phyloP scores from a whole-genome alignment of 2,329 filamentous ascomycete species.

The Apiospora saccharicola region DNA sequence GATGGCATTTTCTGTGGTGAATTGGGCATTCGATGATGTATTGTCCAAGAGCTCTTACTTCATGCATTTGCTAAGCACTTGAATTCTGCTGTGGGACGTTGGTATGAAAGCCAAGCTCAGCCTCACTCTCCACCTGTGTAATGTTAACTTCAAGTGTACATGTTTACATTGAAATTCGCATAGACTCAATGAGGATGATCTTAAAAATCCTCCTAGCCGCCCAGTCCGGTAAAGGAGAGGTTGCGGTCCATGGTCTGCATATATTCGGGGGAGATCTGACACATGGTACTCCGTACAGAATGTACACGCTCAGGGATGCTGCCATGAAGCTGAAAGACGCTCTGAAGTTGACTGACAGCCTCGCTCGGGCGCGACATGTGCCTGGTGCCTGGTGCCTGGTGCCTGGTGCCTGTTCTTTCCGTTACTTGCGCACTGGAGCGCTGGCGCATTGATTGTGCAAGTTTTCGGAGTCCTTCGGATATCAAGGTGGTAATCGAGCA shows the following conservation, averaged over 20 bases:
- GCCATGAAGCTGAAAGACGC: neutral
- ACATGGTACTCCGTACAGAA: neutral
- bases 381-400: no score
- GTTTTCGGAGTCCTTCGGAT: neutral
- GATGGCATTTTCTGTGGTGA: neutral
- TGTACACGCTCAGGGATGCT: neutral
- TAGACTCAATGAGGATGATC: neutral
- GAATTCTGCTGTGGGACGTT: neutral
- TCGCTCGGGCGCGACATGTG: neutral
- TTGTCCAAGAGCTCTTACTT: neutral
- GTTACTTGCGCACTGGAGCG: neutral
- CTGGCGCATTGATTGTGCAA: neutral
- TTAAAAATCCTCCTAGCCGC: neutral
- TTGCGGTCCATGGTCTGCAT: neutral
- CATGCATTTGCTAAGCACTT: neutral
- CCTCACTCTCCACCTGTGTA: neutral
- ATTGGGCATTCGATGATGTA: neutral
- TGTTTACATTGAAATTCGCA: neutral
- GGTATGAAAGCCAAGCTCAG: neutral
- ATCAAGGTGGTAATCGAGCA: neutral
- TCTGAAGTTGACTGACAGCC: neutral
- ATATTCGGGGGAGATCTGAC: neutral
- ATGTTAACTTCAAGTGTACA: neutral
- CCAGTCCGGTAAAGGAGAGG: conserved; percentile 2
- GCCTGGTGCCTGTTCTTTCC: neutral